Base-by-base conservation (phyloP, 768 basidiomycete genomes). In the Mycena latifolia region DNA sequence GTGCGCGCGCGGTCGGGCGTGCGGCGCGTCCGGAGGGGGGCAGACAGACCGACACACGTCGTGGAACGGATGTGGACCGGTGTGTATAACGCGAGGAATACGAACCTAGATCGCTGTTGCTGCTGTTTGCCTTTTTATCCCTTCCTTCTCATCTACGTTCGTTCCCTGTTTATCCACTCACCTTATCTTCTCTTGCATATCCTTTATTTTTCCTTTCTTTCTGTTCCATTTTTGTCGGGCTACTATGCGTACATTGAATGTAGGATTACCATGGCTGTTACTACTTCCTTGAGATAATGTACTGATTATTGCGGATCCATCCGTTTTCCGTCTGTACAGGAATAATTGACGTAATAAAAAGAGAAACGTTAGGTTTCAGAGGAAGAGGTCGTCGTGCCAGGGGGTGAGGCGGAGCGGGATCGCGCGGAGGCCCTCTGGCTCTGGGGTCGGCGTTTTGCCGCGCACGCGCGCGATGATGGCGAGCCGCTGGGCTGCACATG, bases 391-490 rank as follows among this genome's bases (percentile, higher is more conserved):
- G 45, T 62, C 61, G 29, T 67, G 61, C 66, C 60, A 67, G 18
- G 22, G 48, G 25, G 22, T 3, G 52, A 63, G 56, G 6, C 29
- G 52, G 14, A 67, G 56, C 17, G 66, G 61, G 17, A 67, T 63
- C n/a, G 66, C 48, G 25, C 55, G 61, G 28, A 65, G 56, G 27
- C 69, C 54, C 45, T 82, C 81, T 24, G 75, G 77, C 69, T 85
- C 86, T 9, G 87, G 88, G n/a, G 88, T 88, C 33, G 88, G 87
- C 18, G 80, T 79, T 69, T 84, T 86, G 52, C 85, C 84, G 56
- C 89, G 82, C 45, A 91, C 76, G 35, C 85, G 82, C 59, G 82
- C 84, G 69, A 92, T 86, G 50, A 91, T 83, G 55, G 84, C 82
- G 69, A 91, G 79, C 35, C 90, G 86, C 76, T 87, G 82, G 56